Evolutionary conservation across 441 rosid species (phyloP).

Genomic region (Corymbia calophylla): DNA sequence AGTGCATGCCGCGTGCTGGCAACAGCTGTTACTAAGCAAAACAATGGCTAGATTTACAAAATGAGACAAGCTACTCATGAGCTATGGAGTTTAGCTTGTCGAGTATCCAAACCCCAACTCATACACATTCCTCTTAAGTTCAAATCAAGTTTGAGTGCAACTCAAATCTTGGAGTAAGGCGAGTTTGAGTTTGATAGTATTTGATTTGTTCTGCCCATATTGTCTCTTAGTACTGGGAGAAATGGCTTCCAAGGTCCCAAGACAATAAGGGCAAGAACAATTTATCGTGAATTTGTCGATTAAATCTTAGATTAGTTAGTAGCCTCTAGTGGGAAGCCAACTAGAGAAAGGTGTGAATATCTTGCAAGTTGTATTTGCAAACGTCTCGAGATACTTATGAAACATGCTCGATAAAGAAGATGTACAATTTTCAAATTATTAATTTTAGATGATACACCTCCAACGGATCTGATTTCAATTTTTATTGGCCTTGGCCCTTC

Average conservation of each 20-base stretch:
- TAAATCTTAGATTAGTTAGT: not conserved
- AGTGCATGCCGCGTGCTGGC: rapidly evolving
- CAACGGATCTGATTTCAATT: not conserved
- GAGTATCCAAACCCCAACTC: not conserved
- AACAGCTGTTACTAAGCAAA: not conserved
- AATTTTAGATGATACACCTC: not conserved
- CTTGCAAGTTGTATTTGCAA: not conserved
- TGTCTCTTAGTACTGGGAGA: no score
- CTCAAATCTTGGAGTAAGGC: no score
- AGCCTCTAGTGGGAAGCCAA: not conserved
- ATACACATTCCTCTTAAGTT: not conserved
- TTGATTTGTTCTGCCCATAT: no score
- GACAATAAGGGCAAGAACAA: not conserved
- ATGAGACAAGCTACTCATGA: not conserved
- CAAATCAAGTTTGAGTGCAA: no score
- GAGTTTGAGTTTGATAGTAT: no score
- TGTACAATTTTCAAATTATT: not conserved
- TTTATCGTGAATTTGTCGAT: not conserved
- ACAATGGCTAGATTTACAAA: not conserved
- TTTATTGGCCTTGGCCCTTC: not conserved
- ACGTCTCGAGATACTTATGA: not conserved
- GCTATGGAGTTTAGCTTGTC: no score
- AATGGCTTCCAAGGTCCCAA: not conserved
- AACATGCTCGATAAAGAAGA: not conserved
- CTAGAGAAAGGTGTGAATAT: not conserved